These are phyloP conservation scores for Puccinellia tenuiflora DNA, from an alignment of 176 grass and related monocot genomes.

Conservation along the genomic window DNA sequence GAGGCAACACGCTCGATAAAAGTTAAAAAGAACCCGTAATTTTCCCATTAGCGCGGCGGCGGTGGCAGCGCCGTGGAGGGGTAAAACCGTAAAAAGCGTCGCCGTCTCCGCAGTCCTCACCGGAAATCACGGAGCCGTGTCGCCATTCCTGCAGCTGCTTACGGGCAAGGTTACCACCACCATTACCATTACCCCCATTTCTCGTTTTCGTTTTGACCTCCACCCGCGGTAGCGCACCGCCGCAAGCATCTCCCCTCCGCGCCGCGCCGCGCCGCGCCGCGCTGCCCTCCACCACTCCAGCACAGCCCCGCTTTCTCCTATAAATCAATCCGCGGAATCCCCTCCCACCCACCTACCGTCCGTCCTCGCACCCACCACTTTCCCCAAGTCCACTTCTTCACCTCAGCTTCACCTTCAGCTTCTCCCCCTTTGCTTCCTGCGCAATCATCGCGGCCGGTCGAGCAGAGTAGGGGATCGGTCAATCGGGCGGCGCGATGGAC, in stretches of 20 bases:
- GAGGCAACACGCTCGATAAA: neutral
- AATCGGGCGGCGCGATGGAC: slow-evolving; percentile 11
- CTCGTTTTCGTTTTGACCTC: neutral
- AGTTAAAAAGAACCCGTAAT: neutral
- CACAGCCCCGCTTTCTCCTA: slow-evolving; percentile 15
- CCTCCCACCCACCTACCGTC: slow-evolving; percentile 18
- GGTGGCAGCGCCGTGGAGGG: neutral
- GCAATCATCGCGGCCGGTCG: slow-evolving; percentile 22
- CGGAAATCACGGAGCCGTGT: neutral
- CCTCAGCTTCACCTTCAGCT: neutral
- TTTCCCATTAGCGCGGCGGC: neutral
- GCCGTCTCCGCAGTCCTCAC: neutral
- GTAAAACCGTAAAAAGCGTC: neutral
- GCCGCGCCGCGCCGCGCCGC: neutral
- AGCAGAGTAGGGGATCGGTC: neutral
- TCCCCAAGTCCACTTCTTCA: slow-evolving; percentile 17
- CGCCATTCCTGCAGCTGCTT: neutral
- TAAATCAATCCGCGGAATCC: slow-evolving; percentile 22
- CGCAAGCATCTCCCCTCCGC: slow-evolving; percentile 11
- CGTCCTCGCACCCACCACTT: neutral
- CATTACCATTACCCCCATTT: neutral
- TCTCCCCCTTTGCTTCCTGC: slow-evolving; percentile 19
- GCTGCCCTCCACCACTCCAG: neutral
- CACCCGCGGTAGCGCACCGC: neutral
- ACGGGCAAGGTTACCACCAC: neutral